phyloP scores from a whole-genome alignment of 345 rosid species.

The Pugionium cornutum region DNA sequence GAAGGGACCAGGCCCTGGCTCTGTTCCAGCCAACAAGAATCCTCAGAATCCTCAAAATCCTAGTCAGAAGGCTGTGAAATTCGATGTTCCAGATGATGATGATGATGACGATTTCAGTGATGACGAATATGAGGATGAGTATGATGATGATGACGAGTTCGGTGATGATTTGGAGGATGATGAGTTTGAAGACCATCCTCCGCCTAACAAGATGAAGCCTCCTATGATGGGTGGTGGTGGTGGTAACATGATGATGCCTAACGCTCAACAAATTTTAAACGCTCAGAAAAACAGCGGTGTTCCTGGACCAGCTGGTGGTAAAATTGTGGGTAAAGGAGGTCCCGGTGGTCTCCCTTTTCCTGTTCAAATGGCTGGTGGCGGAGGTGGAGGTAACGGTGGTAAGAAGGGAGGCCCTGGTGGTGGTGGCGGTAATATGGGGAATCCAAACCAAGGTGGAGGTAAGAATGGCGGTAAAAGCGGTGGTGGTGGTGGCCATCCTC shows the following conservation, averaged over 20 bases:
- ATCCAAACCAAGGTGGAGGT: conserved; percentile 48
- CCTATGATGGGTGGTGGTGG: conserved; percentile 55
- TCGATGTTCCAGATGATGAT: conserved; percentile 54
- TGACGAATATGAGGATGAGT: conserved; percentile 54
- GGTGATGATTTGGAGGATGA: conserved; percentile 46
- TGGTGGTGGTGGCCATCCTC: conserved; percentile 49
- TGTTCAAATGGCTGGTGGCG: conserved; percentile 44
- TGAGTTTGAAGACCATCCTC: conserved; percentile 56
- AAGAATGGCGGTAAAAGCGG: conserved; percentile 52
- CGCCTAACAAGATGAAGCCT: conserved; percentile 58
- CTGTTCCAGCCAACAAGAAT: conserved; percentile 31
- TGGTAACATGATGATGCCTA: conserved; percentile 49
- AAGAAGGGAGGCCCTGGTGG: conserved; percentile 51
- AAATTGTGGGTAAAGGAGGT: conserved; percentile 45
- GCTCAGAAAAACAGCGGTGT: conserved; percentile 53
- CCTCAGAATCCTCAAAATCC: conserved; percentile 44
- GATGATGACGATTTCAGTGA: conserved; percentile 44
- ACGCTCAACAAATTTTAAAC: conserved; percentile 57
- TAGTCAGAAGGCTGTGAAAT: conserved; percentile 58
- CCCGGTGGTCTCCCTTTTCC: conserved; percentile 44
- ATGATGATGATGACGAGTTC: conserved; percentile 45
- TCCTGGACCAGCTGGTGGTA: conserved; percentile 51
- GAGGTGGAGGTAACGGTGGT: conserved; percentile 49
- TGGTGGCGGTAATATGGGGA: conserved; percentile 42
- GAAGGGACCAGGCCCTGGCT: conserved; percentile 50